Evolutionary conservation across 1,139 yeast genomes (phyloP).

Genomic region (Scheffersomyces insectosa): DNA sequence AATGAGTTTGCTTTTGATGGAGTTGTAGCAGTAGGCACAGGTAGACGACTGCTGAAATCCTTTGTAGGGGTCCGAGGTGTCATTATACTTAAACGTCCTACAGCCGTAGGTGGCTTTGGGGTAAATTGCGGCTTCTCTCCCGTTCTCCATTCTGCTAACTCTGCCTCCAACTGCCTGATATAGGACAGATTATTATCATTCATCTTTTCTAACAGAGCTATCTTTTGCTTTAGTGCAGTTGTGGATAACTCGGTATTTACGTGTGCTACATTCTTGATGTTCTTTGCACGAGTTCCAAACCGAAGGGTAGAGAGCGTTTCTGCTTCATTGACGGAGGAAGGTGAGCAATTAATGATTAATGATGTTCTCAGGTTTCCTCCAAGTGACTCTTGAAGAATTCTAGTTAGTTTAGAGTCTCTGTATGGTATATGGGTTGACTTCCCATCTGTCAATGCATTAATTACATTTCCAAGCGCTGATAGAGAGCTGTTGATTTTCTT

Average conservation of each 20-base stretch:
- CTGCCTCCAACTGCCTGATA: slow-evolving; percentile 52
- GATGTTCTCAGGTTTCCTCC: slow-evolving; percentile 89
- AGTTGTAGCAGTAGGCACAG: slow-evolving; percentile 10
- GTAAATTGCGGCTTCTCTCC: slow-evolving; percentile 12
- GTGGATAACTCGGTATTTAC: slow-evolving; percentile 70
- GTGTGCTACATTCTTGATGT: slow-evolving; percentile 66
- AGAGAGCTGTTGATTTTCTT: slow-evolving; percentile 80
- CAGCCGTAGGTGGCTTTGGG: slow-evolving; percentile 8
- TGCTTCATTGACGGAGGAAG: slow-evolving; percentile 56
- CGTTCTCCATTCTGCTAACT: slow-evolving; percentile 30
- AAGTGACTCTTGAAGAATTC: slow-evolving; percentile 79
- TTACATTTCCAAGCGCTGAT: slow-evolving; percentile 78
- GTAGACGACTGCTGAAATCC: slow-evolving; percentile 7
- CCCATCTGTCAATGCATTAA: slow-evolving; percentile 74
- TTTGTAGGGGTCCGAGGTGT: slow-evolving; percentile 13
- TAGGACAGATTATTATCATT: slow-evolving; percentile 46
- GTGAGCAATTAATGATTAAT: slow-evolving; percentile 77
- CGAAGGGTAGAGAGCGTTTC: slow-evolving; percentile 80
- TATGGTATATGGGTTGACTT: slow-evolving; percentile 71
- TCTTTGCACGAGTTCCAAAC: slow-evolving; percentile 79
- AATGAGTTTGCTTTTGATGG: slow-evolving; percentile 10
- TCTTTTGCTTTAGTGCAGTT: slow-evolving; percentile 50
- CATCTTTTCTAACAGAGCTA: slow-evolving; percentile 48
- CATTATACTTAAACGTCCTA: slow-evolving; percentile 4
- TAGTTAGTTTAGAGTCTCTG: slow-evolving; percentile 80